Conservation (phyloP, 225 moss, liverwort and hornwort species). For the Neckera pumila region DNA sequence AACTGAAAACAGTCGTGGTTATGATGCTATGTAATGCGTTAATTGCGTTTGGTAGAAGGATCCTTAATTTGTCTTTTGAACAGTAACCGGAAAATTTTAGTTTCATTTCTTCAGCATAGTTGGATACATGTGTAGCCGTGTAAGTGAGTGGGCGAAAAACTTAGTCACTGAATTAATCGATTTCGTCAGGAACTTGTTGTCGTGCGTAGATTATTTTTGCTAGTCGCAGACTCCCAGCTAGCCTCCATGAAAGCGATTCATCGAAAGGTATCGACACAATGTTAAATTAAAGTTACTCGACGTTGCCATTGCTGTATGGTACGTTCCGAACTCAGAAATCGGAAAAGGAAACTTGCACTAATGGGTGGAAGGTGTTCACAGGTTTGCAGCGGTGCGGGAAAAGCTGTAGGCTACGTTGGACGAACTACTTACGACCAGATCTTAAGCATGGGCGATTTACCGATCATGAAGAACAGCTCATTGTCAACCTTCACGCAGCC, state of each 20-base stretch:
- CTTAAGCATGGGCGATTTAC: conserved; percentile 60
- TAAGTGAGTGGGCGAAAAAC: neutral
- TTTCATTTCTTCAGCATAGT: neutral
- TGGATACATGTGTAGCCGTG: neutral
- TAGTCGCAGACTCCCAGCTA: neutral
- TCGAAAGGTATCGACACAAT: neutral
- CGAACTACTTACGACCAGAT: conserved; percentile 53
- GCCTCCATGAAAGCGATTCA: neutral
- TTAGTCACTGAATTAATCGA: neutral
- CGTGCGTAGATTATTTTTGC: neutral
- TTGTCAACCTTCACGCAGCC: conserved; percentile 64
- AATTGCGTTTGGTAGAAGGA: neutral
- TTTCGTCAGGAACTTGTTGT: neutral
- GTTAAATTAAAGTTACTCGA: neutral
- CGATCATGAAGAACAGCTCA: conserved; percentile 58
- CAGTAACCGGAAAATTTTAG: neutral
- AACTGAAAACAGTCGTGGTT: neutral
- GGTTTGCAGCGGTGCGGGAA: conserved; percentile 64
- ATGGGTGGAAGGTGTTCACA: conserved; percentile 8
- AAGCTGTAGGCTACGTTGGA: conserved; percentile 60
- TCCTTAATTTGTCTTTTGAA: neutral
- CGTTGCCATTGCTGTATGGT: neutral
- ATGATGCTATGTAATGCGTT: neutral
- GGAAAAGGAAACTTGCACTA: neutral
- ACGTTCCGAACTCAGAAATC: neutral